Percentiles rank a stretch among this genome's conserved stretches.
Conservation (phyloP, 495 filamentous ascomycete genomes). For the Aspergillus biplanus region DNA sequence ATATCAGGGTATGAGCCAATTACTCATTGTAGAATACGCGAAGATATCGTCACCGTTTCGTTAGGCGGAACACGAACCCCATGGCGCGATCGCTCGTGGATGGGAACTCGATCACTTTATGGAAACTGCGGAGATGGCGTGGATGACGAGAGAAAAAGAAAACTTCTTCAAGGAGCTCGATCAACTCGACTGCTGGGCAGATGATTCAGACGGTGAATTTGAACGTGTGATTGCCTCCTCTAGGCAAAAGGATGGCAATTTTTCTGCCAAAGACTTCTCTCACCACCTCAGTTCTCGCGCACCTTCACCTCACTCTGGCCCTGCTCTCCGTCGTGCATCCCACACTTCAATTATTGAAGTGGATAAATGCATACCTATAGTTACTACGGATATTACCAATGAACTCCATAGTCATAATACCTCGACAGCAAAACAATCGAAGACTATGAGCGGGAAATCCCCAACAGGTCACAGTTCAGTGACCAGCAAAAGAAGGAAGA, state of each 20-base stretch:
- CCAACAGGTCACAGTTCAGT: background rate
- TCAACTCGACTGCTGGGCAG: slow-evolving; percentile 44
- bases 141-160: slow-evolving; percentile 35
- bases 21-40: background rate
- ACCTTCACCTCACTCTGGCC: slow-evolving; percentile 6
- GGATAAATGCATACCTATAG: background rate
- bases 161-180: slow-evolving; percentile 53
- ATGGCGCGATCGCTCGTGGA: slow-evolving; percentile 22
- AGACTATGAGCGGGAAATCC: slow-evolving; percentile 4
- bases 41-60: slow-evolving; percentile 17
- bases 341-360: background rate
- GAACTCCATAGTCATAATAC: background rate
- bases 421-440: slow-evolving; percentile 12
- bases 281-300: background rate
- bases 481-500: slow-evolving; percentile 29
- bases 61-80: slow-evolving; percentile 9
- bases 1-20: background rate
- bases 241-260: background rate
- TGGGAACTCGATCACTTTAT: slow-evolving; percentile 25
- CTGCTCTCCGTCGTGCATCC: background rate
- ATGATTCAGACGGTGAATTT: slow-evolving; percentile 31
- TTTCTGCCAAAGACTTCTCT: background rate
- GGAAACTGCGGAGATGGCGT: slow-evolving; percentile 25
- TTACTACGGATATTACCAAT: background rate
- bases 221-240: slow-evolving; percentile 16